Conservation (phyloP, 352 stramenopile species). For the Peronosclerospora sorghi region DNA sequence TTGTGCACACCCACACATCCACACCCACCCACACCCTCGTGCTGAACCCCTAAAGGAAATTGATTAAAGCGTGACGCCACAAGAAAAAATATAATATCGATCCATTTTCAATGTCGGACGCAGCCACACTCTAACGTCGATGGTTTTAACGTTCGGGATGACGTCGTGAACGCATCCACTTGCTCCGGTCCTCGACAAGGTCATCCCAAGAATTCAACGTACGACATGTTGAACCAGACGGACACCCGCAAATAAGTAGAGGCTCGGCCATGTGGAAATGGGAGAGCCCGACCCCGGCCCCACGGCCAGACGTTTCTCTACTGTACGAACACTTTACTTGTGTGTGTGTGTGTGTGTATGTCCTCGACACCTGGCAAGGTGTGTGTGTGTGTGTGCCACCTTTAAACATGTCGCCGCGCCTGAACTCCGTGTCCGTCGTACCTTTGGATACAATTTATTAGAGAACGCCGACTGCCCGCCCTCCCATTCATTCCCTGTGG, state of each 20-base stretch:
- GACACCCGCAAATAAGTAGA: conserved; percentile 1
- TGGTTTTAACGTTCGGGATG: background rate
- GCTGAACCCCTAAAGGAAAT: too few species aligned
- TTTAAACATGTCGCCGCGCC: background rate
- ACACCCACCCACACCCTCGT: too few species aligned
- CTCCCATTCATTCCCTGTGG: conserved; percentile 14
- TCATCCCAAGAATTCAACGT: conserved; percentile 10
- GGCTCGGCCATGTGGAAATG: conserved; percentile 5
- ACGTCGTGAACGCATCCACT: conserved; percentile 1
- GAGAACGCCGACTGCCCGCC: conserved; percentile 15
- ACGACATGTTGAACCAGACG: background rate
- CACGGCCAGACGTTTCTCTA: conserved; percentile 7
- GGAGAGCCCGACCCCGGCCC: conserved; percentile 1
- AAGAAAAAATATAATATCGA: too few species aligned
- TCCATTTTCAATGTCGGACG: too few species aligned
- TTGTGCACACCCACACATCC: too few species aligned
- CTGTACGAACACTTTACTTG: background rate
- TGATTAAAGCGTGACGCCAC: too few species aligned
- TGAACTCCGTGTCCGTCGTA: conserved; percentile 9
- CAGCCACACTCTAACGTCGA: too few species aligned
- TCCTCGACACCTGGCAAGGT: background rate
- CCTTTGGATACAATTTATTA: conserved; percentile 20
- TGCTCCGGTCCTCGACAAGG: conserved; percentile 10
- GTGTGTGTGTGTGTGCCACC: background rate
- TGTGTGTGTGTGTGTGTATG: background rate